phyloP scores from a whole-genome alignment of 2,329 filamentous ascomycete species.

The Monilinia aucupariae region DNA sequence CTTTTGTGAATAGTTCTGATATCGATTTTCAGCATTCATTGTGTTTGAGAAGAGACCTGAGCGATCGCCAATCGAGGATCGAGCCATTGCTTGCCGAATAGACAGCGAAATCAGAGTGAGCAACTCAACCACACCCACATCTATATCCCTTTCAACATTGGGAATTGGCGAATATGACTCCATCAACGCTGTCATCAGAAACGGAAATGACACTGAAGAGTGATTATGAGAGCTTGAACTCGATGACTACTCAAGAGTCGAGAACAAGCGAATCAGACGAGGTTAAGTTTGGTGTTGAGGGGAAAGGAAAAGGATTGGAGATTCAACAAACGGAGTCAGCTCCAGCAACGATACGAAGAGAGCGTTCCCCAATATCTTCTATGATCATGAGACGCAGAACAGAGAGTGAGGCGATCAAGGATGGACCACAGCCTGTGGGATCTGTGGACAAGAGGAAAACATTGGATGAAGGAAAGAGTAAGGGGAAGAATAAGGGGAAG shows the following conservation, averaged over 20 bases:
- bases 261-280: background rate
- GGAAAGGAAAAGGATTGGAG: slow-evolving; percentile 3
- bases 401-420: background rate
- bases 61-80: background rate
- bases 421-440: background rate
- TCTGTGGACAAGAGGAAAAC: background rate
- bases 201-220: background rate
- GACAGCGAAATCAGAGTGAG: background rate
- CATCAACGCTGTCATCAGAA: background rate
- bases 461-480: background rate
- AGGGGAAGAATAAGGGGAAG: no score
- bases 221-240: slow-evolving; percentile 11
- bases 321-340: background rate
- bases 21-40: background rate
- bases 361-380: slow-evolving; percentile 6
- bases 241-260: background rate
- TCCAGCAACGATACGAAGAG: background rate
- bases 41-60: background rate
- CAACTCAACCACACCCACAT: background rate
- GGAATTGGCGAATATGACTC: background rate
- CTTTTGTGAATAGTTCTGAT: background rate
- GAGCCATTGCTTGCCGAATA: background rate
- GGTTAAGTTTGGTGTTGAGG: background rate
- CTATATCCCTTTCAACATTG: background rate
- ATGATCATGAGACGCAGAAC: slow-evolving; percentile 3